phyloP scores from a whole-genome alignment of 768 basidiomycete species.

The Kwoniella dejecticola region DNA sequence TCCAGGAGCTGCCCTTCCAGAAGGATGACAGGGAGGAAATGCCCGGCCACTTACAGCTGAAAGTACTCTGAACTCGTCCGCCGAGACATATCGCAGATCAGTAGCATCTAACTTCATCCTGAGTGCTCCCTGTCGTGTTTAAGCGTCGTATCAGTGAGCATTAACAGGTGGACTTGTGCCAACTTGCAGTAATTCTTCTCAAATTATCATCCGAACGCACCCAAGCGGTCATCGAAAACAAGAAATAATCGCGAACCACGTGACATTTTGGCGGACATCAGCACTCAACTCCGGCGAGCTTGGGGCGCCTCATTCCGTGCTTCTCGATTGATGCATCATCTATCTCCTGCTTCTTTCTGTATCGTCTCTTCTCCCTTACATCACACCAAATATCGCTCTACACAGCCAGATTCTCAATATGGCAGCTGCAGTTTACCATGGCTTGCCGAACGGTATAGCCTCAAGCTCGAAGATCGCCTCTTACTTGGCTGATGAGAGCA shows the following conservation, averaged over 20 bases:
- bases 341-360: neutral
- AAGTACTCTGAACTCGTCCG: slow-evolving; percentile 93
- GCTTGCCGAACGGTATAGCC: slow-evolving; percentile 1
- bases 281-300: neutral
- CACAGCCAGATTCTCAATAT: neutral
- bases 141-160: too few species aligned
- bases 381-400: neutral
- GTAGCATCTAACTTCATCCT: slow-evolving; percentile 91
- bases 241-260: neutral
- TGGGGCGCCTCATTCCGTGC: slow-evolving; percentile 2
- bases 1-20: too few species aligned
- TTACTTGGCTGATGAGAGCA: slow-evolving; percentile 53
- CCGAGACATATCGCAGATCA: slow-evolving; percentile 86
- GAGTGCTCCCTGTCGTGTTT: too few species aligned
- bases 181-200: too few species aligned
- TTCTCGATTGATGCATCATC: neutral
- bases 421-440: slow-evolving; percentile 11
- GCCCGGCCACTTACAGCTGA: slow-evolving; percentile 85
- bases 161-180: too few species aligned
- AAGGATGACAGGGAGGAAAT: too few species aligned
- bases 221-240: slow-evolving; percentile 3
- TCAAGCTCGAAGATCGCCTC: slow-evolving; percentile 9
- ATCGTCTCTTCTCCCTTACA: too few species aligned
- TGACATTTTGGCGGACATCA: neutral
- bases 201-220: neutral